Conservation (phyloP, 768 basidiomycete genomes). For the Auricularia cornea region DNA sequence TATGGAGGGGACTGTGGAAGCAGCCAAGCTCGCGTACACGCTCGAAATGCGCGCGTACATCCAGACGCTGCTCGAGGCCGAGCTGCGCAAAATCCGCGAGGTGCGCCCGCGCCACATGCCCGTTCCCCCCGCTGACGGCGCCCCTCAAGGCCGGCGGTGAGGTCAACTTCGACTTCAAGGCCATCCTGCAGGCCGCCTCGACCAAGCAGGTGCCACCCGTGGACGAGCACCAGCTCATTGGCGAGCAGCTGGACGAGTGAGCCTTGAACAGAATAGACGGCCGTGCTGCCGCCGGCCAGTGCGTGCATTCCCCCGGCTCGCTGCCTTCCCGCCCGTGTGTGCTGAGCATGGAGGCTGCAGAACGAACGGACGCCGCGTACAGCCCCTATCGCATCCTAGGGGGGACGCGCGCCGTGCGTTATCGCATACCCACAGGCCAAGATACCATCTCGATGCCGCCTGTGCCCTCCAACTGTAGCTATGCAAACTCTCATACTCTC, state of each 20-base stretch:
- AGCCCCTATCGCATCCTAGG: neutral
- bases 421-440: neutral
- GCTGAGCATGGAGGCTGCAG: neutral
- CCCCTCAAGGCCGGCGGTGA: neutral
- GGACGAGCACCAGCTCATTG: neutral
- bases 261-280: too few species aligned
- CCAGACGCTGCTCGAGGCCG: neutral
- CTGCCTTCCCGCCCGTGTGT: too few species aligned
- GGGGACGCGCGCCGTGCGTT: neutral
- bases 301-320: too few species aligned
- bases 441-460: too few species aligned
- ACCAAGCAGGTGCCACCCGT: neutral
- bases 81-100: neutral
- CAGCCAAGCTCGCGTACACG: neutral
- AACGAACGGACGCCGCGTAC: too few species aligned
- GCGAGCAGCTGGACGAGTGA: neutral
- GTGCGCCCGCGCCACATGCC: neutral
- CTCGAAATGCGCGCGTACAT: neutral
- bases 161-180: neutral
- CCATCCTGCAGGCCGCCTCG: neutral
- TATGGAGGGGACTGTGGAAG: neutral
- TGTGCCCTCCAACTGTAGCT: too few species aligned
- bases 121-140: neutral
- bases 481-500: neutral
- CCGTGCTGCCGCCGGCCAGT: neutral